Base-by-base conservation (phyloP, 2,329 filamentous ascomycete genomes). In the Epichloe typhina region DNA sequence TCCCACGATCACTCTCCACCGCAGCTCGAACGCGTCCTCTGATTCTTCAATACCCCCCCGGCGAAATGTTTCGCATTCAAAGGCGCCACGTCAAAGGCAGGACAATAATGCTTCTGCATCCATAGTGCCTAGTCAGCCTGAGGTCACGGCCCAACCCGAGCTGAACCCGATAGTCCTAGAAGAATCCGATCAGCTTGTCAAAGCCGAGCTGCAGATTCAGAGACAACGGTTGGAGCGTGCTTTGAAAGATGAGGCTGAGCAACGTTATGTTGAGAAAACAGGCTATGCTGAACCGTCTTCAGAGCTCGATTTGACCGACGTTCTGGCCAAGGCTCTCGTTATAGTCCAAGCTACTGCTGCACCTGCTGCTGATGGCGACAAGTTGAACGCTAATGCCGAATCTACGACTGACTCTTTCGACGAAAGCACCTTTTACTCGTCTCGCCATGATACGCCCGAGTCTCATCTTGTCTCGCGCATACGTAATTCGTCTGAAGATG, bases 341-440 rank as follows among this genome's bases (percentile, higher is more conserved):
- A 72, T 88, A 58, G 86, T 88, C 63, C 81, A 83, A 66, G 82
- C 82, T 51, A 74, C 83, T 58, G 78, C 84, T 61, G 75, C 79
- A 62, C 72, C 75, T 56, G 68, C 78, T 60, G 68, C 74, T 64
- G 72, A 73, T 73, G 77, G 79, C 70, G 73, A 73, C 58, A 74
- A 68, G 58, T 60, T 68, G 53, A 57, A 59, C 66, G 69, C 72
- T 73, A 76, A 83, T 67, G 74, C 73, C 62, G 80, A 81, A 65
- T 76, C 70, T 57, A 69, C 78, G 62, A 86, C 76, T 76, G 87
- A 91, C 66, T 93, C 88, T 37, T 87, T 89, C 70, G 89, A 96
- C 69, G 85, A 94, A 65, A 89, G 94, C 63, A 93, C 89, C 40
- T 95, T 95, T 68, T 96, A 97, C 73, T 96, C 91, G 58, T 96